These are phyloP conservation scores for Hypoxylon trugodes DNA, from an alignment of 495 filamentous ascomycete species.

Conservation along the genomic window DNA sequence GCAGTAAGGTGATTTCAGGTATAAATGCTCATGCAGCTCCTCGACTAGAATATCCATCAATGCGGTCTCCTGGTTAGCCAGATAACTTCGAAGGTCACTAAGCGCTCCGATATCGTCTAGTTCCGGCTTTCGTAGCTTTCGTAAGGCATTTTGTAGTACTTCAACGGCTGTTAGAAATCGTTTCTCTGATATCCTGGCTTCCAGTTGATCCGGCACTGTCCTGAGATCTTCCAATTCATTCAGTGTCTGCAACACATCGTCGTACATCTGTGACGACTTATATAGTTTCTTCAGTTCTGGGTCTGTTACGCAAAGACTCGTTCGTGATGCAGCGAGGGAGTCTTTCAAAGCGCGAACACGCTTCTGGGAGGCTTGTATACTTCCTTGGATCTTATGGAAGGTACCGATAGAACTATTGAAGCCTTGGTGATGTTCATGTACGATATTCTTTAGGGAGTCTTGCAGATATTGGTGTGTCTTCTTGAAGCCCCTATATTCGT, in stretches of 20 bases:
- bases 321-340: conserved; percentile 82
- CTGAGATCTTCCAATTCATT: conserved; percentile 88
- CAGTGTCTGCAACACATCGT: conserved; percentile 86
- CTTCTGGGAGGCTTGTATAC: conserved; percentile 86
- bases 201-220: conserved; percentile 88
- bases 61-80: conserved; percentile 89
- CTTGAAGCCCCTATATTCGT: conserved; percentile 84
- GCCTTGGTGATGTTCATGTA: conserved; percentile 98
- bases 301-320: conserved; percentile 82
- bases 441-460: conserved; percentile 89
- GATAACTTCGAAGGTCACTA: conserved; percentile 83
- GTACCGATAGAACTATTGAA: conserved; percentile 99
- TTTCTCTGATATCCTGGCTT: conserved; percentile 94
- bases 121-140: conserved; percentile 82
- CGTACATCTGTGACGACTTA: conserved; percentile 86
- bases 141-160: conserved; percentile 84
- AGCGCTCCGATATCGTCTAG: conserved; percentile 92
- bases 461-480: conserved; percentile 85
- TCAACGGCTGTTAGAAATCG: conserved; percentile 92
- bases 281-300: conserved; percentile 91
- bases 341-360: conserved; percentile 84
- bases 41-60: conserved; percentile 95
- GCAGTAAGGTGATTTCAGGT: conserved; percentile 95
- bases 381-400: conserved; percentile 96
- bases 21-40: conserved; percentile 96